Evolutionary conservation across 805 yeast species (phyloP), one percentile per base, ranked within the genome.

Genomic region (Barnettozyma wickerhamii): DNA sequence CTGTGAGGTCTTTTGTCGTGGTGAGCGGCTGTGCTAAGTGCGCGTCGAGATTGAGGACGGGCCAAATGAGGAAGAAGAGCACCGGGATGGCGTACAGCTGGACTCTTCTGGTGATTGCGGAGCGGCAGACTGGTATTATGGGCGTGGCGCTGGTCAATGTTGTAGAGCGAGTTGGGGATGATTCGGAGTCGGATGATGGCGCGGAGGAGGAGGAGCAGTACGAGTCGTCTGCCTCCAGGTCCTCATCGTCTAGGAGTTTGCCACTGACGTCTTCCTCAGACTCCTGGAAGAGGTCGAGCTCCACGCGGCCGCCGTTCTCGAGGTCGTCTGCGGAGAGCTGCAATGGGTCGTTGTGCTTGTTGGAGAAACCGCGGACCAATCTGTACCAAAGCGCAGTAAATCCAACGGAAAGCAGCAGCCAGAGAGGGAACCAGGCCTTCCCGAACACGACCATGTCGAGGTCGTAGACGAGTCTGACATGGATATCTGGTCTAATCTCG

Each of bases 401-500:
- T 1, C 18, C 35, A 6, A 19, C 37, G 6, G 53, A 27, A 10
- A 51, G 40, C n/a, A 47, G 10, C 23, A 42, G 23, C 50, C 58
- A 55, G 3, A 44, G 28, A 0, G 49, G 34, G 38, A 52, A 51
- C 29, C 46, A 48, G 2, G 27, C 7, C n/a, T 31, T 23, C 27
- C 59, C 49, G 46, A 69, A 75, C 37, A 71, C 51, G 38, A 61
- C 61, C 20, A 52, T 51, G 60, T 68, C 87, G 48, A 62, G 48
- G 37, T 65, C 60, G 43, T 65, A 68, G 10, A 73, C 66, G 17
- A 75, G 51, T 40, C 71, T 64, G 34, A 75, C 76, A 51, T 71
- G 70, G 46, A 78, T 75, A 10, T 51, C 42, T 0, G 86, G 87
- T 44, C 86, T 64, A 48, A 71, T 65, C 5, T 60, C 60, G 20